Evolutionary conservation across 148 eudicot genomes (phyloP).

Genomic region (Rhododendron kiyosumense): DNA sequence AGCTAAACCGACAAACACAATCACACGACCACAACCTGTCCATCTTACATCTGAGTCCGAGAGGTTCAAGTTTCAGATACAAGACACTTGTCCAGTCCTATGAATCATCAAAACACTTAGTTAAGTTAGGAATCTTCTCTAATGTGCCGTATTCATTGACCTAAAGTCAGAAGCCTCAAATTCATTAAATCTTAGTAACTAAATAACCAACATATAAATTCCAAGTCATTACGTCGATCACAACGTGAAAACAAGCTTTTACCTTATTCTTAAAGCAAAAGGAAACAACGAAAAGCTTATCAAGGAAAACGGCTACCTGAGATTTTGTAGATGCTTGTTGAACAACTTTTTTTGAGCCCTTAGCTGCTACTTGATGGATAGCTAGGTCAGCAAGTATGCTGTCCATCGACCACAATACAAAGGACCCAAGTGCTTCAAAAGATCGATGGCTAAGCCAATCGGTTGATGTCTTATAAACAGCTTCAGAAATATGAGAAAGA

Average conservation of each 20-base stretch:
- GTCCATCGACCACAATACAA: slow-evolving; percentile 50
- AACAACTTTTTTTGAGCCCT: slow-evolving; percentile 38
- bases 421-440: slow-evolving; percentile 38
- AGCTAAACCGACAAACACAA: background rate
- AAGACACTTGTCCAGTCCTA: background rate
- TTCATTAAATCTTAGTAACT: background rate
- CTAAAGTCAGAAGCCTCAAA: background rate
- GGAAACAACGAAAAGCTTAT: background rate
- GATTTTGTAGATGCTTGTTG: slow-evolving; percentile 44
- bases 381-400: slow-evolving; percentile 42
- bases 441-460: slow-evolving; percentile 57
- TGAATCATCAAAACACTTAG: background rate
- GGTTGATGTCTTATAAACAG: slow-evolving; percentile 52
- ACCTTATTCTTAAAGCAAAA: background rate
- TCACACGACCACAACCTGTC: background rate
- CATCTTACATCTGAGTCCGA: background rate
- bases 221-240: background rate
- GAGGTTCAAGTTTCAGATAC: background rate
- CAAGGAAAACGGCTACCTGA: slow-evolving; percentile 30
- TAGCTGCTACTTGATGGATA: slow-evolving; percentile 27
- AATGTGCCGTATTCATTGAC: background rate
- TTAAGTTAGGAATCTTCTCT: background rate
- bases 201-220: background rate
- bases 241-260: background rate
- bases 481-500: slow-evolving; percentile 43